Evolutionary conservation across 2,329 filamentous ascomycete species (phyloP), one percentile per base, ranked within the genome.

Genomic region (Xylariaceae sp.): DNA sequence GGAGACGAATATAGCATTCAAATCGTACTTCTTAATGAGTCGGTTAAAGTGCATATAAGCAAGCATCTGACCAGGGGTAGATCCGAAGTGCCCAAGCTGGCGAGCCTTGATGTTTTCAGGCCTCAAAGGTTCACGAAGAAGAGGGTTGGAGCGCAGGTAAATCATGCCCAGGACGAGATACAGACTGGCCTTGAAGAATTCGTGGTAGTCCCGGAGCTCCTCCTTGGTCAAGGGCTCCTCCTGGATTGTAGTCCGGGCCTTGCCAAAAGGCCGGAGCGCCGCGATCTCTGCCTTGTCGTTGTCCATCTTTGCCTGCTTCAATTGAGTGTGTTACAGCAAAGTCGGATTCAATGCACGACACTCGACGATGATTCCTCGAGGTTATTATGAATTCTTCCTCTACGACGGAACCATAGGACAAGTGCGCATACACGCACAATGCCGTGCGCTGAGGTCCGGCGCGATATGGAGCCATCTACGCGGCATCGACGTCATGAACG

Each of bases 11-110:
- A 90, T 80, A 35, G 83, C 80, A 68, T 92, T 81, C 53, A 92
- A 76, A 64, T 89, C 83, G 68, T 90, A 88, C 74, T 91, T 92
- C 73, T 88, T 90, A 78, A 92, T 90, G 60, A 92, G 76, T 39
- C 88, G 86, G 74, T 92, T 92, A 80, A 90, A 88, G 75, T 92
- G 88, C 77, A 91, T 89, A 73, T 86, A 92, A 39, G 88, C 89
- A 74, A 92, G 92, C 60, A 88, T 86, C 73, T 92, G 89, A 11
- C 88, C 89, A n/a, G 89, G 86, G 53, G 89, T 88, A 2, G 87
- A 90, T 56, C 89, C 89, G 80, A 89, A 92, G 71, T 92, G 89
- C 45, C 89, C 89, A 1, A 92, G 72, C 73, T 92, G 78, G 64
- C 89, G 84, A 60, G 82, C 79, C 75, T 92, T 92, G 75, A 92